Base-by-base conservation (phyloP, 139 green algal genomes). In the Microglena sp. region DNA sequence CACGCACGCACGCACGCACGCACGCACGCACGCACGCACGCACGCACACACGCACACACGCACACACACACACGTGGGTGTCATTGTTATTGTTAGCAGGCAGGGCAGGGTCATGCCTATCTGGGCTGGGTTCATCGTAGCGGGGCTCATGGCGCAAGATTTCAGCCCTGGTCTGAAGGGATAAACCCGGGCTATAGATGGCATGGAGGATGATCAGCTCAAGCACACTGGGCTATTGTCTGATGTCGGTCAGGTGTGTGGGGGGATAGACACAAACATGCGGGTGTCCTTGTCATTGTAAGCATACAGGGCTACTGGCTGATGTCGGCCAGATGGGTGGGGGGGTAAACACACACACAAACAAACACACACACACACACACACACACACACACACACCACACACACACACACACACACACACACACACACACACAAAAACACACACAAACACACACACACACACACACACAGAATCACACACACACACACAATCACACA, bases 141-240 rank as follows among this genome's bases (percentile, higher is more conserved):
- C 79, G 0, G 72, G 64, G 60, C 70, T 86, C 30, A 27, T 45
- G 56, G 56, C 56, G 8, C 57, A 64, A 26, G 79, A 75, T 31
- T 86, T 86, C 62, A 69, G 46, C 31, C 79, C 79, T 1, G 50
- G 67, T 1, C 71, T 86, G 24, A 82, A 82, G 62, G 65, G 78
- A 11, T 62, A 82, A 0, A 82, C 79, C 1, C 36, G 79, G 0
- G 75, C 79, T 4, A 77, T 86, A 7, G 79, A 86, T 68, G 74
- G 73, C 5, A 75, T 86, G 1, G 70, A 72, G 18, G 79, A 86
- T 34, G 79, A 86, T 54, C 29, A 28, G 8, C 6, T 44, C 27
- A 82, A 81, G 43, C 18, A 24, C 43, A 53, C 43, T 53, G 43
- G 43, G 18, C 43, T 53, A 18, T 53, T 24, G 43, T 18, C 18